These are phyloP conservation scores for Mimosa bimucronata DNA, from an alignment of 306 rosid species.

Conservation along the genomic window DNA sequence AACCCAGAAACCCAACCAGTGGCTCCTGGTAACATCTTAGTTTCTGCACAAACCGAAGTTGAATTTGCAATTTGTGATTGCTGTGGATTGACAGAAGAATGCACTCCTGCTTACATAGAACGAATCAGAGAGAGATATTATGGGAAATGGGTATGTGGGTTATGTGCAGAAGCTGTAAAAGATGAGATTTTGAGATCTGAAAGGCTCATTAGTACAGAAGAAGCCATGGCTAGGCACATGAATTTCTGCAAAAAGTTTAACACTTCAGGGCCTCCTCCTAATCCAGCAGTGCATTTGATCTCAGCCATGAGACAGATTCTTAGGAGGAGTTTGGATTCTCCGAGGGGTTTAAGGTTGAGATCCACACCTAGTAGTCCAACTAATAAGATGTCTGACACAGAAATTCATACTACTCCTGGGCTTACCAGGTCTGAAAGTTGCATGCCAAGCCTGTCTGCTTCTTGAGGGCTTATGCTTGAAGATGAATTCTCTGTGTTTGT, in stretches of 20 bases:
- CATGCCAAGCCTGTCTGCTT: constrained; percentile 68
- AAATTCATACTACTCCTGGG: constrained; percentile 40
- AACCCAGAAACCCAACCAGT: constrained; percentile 63
- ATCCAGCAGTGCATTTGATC: constrained; percentile 77
- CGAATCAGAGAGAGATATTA: constrained; percentile 66
- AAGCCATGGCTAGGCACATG: constrained; percentile 80
- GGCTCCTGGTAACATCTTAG: constrained; percentile 38
- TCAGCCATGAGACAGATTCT: constrained; percentile 94
- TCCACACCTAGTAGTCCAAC: constrained; percentile 70
- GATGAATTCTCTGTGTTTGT: background rate
- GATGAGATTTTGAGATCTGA: constrained; percentile 80
- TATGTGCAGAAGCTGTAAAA: constrained; percentile 89
- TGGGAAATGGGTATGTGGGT: constrained; percentile 93
- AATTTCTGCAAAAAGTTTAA: constrained; percentile 73
- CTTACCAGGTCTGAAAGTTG: constrained; percentile 84
- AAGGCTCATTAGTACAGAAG: constrained; percentile 77
- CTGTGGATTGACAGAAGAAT: constrained; percentile 91
- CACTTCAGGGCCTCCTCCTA: constrained; percentile 70
- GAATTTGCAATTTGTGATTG: constrained; percentile 87
- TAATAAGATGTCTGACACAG: constrained; percentile 40
- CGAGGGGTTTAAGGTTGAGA: constrained; percentile 56
- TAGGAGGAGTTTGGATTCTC: constrained; percentile 77
- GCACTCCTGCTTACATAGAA: constrained; percentile 82
- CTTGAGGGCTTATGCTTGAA: constrained; percentile 6
- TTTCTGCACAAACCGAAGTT: constrained; percentile 52